Conservation (phyloP, 31 red algal genomes). For the Bonnemaisonia californica region DNA sequence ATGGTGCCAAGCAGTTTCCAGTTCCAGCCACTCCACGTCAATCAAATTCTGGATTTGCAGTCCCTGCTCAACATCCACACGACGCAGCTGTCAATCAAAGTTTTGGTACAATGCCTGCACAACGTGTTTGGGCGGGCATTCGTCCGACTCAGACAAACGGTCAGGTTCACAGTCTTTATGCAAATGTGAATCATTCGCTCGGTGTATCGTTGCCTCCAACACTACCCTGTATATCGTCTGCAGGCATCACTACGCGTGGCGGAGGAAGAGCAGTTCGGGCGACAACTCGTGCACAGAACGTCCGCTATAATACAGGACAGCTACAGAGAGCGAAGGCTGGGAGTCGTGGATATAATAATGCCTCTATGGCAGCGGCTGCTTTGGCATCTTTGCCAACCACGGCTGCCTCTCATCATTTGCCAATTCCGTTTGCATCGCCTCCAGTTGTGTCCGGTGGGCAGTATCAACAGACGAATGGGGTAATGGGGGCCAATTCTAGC, state of each 20-base stretch:
- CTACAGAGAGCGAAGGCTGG: neutral
- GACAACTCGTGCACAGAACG: neutral
- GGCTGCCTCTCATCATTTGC: no score
- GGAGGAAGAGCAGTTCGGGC: neutral
- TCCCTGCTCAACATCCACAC: neutral
- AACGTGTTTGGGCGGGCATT: slow-evolving; percentile 2
- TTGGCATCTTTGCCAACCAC: neutral
- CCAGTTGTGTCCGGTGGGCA: neutral
- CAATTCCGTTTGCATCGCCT: neutral
- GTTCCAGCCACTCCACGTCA: neutral
- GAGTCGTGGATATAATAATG: neutral
- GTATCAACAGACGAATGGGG: neutral
- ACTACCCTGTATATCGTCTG: neutral
- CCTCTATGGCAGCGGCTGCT: neutral
- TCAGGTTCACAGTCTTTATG: neutral
- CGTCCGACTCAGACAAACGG: neutral
- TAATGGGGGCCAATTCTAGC: slow-evolving; percentile 27
- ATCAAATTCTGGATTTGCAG: neutral
- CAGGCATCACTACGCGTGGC: slow-evolving; percentile 7
- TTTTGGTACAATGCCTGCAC: neutral
- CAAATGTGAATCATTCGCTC: no score
- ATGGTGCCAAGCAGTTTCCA: neutral
- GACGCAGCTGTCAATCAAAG: neutral
- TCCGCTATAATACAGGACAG: neutral
- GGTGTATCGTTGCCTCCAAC: slow-evolving; percentile 9